phyloP scores from a whole-genome alignment of 106 monocot genomes.

The Dendrobium huoshanense region DNA sequence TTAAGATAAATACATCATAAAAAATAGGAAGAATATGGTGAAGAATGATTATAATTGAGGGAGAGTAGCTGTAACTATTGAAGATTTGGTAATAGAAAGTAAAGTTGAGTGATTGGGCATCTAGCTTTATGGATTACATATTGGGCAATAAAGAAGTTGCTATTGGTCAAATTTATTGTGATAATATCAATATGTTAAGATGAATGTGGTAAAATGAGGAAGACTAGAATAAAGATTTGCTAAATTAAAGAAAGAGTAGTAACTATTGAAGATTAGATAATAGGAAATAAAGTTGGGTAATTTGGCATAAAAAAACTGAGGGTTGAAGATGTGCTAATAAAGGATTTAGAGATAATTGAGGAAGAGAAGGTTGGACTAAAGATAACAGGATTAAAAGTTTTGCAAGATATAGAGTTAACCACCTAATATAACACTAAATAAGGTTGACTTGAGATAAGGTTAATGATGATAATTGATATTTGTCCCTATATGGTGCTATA shows the following conservation, averaged over 20 bases:
- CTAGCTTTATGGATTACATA: neutral
- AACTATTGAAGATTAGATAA: neutral
- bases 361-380: neutral
- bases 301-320: neutral
- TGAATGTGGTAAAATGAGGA: neutral
- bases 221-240: neutral
- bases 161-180: neutral
- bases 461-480: neutral
- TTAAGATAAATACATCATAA: no score
- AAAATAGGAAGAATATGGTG: no score
- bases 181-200: neutral
- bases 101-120: no score
- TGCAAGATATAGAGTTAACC: neutral
- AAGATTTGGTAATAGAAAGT: neutral
- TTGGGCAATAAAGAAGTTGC: neutral
- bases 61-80: no score
- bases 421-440: neutral
- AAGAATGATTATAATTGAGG: no score
- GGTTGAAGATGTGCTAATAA: neutral
- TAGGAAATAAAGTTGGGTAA: neutral
- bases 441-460: neutral
- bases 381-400: neutral
- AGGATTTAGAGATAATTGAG: neutral
- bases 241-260: neutral
- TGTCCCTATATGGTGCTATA: neutral